A percentile compares a stretch with the other conserved stretches of the same genome.
Evolutionary conservation across 1,139 yeast genomes (phyloP).

Genomic region (Kazachstania sp.): DNA sequence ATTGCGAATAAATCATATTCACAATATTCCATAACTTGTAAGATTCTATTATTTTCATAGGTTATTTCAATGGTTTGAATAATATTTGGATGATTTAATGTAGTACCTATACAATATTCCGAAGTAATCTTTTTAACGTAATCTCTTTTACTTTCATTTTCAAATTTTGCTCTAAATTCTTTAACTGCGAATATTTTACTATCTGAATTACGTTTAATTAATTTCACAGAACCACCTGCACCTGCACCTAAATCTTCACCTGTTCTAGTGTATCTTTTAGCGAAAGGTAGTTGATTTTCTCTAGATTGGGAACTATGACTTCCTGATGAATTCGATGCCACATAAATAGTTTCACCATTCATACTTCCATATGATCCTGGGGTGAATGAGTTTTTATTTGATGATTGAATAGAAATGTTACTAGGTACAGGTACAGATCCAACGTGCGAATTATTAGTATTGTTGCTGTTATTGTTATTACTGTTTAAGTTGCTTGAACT

Average conservation of each 20-base stretch:
- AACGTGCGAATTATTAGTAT: constrained; percentile 11
- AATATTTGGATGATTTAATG: constrained; percentile 82
- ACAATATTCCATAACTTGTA: constrained; percentile 93
- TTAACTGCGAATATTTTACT: constrained; percentile 80
- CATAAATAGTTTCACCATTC: constrained; percentile 26
- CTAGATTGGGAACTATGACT: constrained; percentile 18
- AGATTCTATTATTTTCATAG: constrained; percentile 77
- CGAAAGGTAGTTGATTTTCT: constrained; percentile 40
- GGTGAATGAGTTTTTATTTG: constrained; percentile 13
- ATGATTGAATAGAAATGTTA: constrained; percentile 11
- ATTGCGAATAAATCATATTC: constrained; percentile 89
- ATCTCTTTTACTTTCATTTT: constrained; percentile 72
- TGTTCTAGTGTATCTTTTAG: constrained; percentile 69
- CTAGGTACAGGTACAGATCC: constrained; percentile 13
- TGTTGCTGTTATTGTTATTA: no score
- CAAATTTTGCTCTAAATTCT: constrained; percentile 74
- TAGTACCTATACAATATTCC: constrained; percentile 89
- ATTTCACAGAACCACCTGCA: constrained; percentile 87
- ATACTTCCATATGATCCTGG: constrained; percentile 22
- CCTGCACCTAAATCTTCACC: constrained; percentile 93
- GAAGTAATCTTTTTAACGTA: constrained; percentile 92
- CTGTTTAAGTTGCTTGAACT: constrained; percentile 13
- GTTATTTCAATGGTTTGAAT: constrained; percentile 87
- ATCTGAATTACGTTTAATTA: constrained; percentile 63
- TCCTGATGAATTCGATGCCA: neutral